Evolutionary conservation across 2,329 filamentous ascomycete species (phyloP), one percentile per base, ranked within the genome.

Genomic region (Botrytis squamosa): DNA sequence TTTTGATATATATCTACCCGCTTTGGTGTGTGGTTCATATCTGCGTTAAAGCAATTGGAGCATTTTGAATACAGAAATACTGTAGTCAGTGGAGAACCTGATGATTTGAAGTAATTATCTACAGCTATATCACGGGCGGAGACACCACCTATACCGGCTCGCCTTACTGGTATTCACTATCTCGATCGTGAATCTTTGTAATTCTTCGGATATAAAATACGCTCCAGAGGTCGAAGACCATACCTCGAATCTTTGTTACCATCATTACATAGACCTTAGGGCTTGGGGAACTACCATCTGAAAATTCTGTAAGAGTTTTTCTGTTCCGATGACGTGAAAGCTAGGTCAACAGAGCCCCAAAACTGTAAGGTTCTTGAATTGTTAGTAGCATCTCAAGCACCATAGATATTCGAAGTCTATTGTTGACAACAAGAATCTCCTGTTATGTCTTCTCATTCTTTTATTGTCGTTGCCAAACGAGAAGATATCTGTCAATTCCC

Each of bases 401-500:
- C 4, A n/a, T 14, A 6, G 14, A 52, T 52, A 6, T 52, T 6
- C 25, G 2, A n/a, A 52, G 25, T 14, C 49, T 52, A 6, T 14
- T 52, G 33, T 33, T 2, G 49, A 1, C 49, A 52, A 52, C 49
- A 52, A 7, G 4, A n/a, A 7, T n/a, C 12, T 25, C 12, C 25
- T 14, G 25, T n/a, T n/a, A n/a, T 14, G 0, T n/a, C n/a, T 52
- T 14, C 25, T 1, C 12, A 52, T n/a, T 52, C 25, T 52, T n/a
- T 4, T n/a, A 52, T 25, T 14, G 4, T n/a, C 10, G 3, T 16
- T 52, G 4, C 25, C 49, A 14, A 5, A n/a, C 10, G 10, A 0
- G 0, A 14, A 52, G 12, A n/a, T n/a, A 6, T 4, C 12, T 14
- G 0, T 7, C 2, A 16, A 6, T 52, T 14, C 14, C 1, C 0